Base-by-base conservation (phyloP, 2,329 filamentous ascomycete genomes). In the Beauveria pseudobassiana region DNA sequence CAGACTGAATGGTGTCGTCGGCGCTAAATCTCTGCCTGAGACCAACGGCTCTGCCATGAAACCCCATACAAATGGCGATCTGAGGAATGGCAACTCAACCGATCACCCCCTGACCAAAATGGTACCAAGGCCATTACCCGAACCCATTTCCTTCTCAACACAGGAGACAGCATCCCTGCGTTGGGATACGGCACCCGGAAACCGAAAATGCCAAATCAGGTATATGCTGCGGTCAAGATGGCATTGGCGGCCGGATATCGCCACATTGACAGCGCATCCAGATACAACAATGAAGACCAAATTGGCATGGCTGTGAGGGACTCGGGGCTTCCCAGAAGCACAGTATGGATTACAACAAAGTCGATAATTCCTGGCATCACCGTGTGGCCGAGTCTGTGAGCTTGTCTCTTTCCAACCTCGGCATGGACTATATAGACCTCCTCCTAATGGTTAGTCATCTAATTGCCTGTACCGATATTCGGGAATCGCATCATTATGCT, bases 231-330 rank as follows among this genome's bases (percentile, higher is more conserved):
- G 2, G 49, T 54, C 2, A 45, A 20, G 12, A 38, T 18, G 16
- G 58, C 58, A 0, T 20, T 61, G 10, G 40, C 38, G 12, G 28
- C 26, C 3, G 58, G 58, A n/a, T 61, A 61, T 28, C 50, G 50
- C 8, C 58, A 61, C 43, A 34, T 61, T 16, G 58, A 61, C 34
- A 61, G 24, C 14, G 58, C 58, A 18, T 61, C 42, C 20, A 22
- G 58, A 16, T 61, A 61, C 49, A 49, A 61, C 38, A 61, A 61
- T 22, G 58, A 61, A 30, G 58, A 61, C 20, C 58, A 61, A 38
- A 50, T 61, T 4, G 58, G 58, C 22, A 26, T 22, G 40, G 58
- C 58, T 20, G 58, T 61, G 6, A 16, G 49, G 12, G 58, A 61
- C 34, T 61, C 58, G 2, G 50, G 58, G 1, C 24, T 61, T n/a